Evolutionary conservation across 768 basidiomycete genomes (phyloP).

Genomic region (Boletus rex-veris): DNA sequence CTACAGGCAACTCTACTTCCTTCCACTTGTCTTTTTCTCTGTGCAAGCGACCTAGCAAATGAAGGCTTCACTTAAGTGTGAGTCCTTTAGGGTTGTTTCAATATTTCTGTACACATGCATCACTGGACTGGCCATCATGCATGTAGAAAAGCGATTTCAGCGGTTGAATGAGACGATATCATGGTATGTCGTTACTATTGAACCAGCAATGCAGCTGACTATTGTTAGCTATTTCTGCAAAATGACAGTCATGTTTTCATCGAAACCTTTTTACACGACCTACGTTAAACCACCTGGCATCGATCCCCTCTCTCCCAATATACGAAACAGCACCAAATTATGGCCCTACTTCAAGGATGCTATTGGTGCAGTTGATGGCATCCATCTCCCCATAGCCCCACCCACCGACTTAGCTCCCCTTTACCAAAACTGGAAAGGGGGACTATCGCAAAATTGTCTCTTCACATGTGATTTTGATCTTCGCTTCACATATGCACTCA

Average conservation of each 20-base stretch:
- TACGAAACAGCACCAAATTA: not conserved
- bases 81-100: too few species aligned
- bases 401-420: not conserved
- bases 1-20: too few species aligned
- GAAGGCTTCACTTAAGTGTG: too few species aligned
- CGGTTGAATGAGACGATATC: not conserved
- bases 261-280: too few species aligned
- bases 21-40: too few species aligned
- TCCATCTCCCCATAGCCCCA: not conserved
- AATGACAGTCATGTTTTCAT: too few species aligned
- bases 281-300: too few species aligned
- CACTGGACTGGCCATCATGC: not conserved
- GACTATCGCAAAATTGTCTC: constrained; percentile 38
- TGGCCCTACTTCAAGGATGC: not conserved
- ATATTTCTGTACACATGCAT: not conserved
- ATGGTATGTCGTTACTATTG: not conserved
- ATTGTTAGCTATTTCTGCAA: too few species aligned
- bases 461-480: constrained; percentile 34
- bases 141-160: not conserved
- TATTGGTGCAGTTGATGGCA: not conserved
- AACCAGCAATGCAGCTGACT: not conserved
- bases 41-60: too few species aligned
- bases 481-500: constrained; percentile 36
- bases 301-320: not conserved
- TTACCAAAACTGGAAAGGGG: constrained; percentile 19